Percentiles rank a stretch among this genome's conserved stretches.
These are phyloP conservation scores for Cutaneotrichosporon daszewskae DNA, from an alignment of 1,284 basidiomycete genomes.

Conservation along the genomic window DNA sequence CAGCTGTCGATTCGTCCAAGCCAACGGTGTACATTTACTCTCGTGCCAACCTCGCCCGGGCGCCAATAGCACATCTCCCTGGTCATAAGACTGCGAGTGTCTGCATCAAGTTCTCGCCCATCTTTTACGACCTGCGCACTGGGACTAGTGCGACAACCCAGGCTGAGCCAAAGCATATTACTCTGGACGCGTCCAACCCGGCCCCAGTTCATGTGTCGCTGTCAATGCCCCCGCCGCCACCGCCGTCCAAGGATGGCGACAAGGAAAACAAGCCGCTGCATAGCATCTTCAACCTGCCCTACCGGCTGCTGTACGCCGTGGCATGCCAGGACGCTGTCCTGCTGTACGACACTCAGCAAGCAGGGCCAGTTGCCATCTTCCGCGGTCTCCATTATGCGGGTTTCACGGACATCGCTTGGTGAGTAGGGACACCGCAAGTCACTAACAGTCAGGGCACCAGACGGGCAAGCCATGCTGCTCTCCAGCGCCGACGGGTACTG, in stretches of 20 bases:
- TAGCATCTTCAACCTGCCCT: constrained; percentile 76
- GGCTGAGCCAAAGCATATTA: constrained; percentile 55
- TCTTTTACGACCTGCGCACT: constrained; percentile 78
- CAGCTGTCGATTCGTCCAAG: constrained; percentile 51
- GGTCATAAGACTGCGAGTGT: constrained; percentile 94
- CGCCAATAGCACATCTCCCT: constrained; percentile 88
- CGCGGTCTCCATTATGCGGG: constrained; percentile 95
- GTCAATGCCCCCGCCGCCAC: constrained; percentile 46
- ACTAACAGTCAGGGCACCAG: constrained; percentile 69
- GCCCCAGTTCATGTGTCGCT: constrained; percentile 40
- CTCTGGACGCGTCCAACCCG: constrained; percentile 63
- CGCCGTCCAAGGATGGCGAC: constrained; percentile 39
- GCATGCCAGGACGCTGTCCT: constrained; percentile 94
- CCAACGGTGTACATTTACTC: constrained; percentile 90
- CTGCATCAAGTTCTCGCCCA: constrained; percentile 87
- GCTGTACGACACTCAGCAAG: constrained; percentile 96
- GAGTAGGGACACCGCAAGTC: constrained; percentile 38
- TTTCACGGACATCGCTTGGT: constrained; percentile 97
- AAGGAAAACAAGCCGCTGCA: constrained; percentile 26
- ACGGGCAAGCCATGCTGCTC: constrained; percentile 87
- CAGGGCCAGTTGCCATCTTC: constrained; percentile 84
- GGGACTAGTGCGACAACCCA: constrained; percentile 50
- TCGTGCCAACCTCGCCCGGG: constrained; percentile 81
- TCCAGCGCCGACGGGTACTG: constrained; percentile 96
- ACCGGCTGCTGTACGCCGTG: constrained; percentile 91